These are phyloP conservation scores for Leptodontidium sp. DNA, from an alignment of 2,329 filamentous ascomycete genomes.

Conservation along the genomic window DNA sequence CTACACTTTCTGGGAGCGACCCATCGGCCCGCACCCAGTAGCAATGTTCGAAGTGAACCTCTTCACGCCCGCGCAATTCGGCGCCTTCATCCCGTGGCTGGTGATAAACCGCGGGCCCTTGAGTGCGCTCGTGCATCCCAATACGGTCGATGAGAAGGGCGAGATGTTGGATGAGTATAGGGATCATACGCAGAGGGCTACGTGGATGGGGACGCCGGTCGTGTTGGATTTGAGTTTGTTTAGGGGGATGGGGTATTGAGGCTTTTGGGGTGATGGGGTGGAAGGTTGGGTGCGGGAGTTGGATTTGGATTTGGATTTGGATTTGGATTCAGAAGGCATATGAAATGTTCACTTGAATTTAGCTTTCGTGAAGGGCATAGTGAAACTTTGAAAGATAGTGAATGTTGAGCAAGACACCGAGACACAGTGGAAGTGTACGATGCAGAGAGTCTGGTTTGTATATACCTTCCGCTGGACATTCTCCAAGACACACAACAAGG, in stretches of 20 bases:
- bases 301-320: neutral
- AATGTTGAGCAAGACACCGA: too few species aligned
- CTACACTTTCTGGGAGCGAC: slow-evolving; percentile 78
- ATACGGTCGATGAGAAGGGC: slow-evolving; percentile 68
- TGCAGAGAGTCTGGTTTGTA: too few species aligned
- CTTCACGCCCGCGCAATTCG: slow-evolving; percentile 86
- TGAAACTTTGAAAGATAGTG: too few species aligned
- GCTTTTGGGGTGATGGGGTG: neutral
- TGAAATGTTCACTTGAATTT: too few species aligned
- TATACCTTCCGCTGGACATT: too few species aligned
- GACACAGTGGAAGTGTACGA: too few species aligned
- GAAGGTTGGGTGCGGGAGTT: neutral
- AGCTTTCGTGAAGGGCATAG: too few species aligned
- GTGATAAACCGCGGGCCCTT: slow-evolving; percentile 82
- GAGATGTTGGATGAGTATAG: slow-evolving; percentile 42
- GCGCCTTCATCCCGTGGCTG: slow-evolving; percentile 87
- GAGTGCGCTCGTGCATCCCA: slow-evolving; percentile 83
- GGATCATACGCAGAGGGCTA: slow-evolving; percentile 66
- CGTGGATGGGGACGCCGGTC: slow-evolving; percentile 76
- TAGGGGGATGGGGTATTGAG: slow-evolving; percentile 20
- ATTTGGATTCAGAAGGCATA: neutral
- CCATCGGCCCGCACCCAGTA: slow-evolving; percentile 82
- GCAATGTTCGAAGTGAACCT: slow-evolving; percentile 95
- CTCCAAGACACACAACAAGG: neutral
- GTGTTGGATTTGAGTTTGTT: slow-evolving; percentile 66